Base-by-base conservation (phyloP, 148 eudicot genomes). In the Drosera capensis region DNA sequence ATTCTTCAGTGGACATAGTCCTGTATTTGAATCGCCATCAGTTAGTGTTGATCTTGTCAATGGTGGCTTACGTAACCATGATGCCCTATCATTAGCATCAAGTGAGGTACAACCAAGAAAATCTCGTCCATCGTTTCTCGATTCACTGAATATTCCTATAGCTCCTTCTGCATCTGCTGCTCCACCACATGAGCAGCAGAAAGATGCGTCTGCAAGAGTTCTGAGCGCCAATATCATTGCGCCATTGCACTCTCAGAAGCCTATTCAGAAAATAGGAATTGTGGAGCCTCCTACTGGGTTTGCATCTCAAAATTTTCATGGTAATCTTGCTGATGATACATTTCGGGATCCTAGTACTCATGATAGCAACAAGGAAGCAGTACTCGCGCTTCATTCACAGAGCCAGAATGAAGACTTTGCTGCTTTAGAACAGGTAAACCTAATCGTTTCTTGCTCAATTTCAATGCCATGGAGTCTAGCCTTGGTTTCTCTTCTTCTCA, bases 351-450 rank as follows among this genome's bases (percentile, higher is more conserved):
- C 62, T 23, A 48, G 40, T 16, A 48, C 46, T 14, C 46, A 42
- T 57, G 73, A 59, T 45, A 57, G 54, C 43, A 55, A 24, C 49
- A 18, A 69, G 62, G 77, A 68, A 15, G 64, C 29, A 42, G 72
- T 52, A 24, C 55, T 59, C 36, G 66, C 60, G 55, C 70, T 60
- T 52, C 60, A 52, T 52, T 72, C 71, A 1, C 78, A 48, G 31
- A 71, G 73, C 54, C 94, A 78, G 49, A 74, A 78, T 54, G 97
- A 88, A 56, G 93, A 80, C 52, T 88, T 88, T 73, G 73, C 86
- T 65, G 93, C 95, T 61, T 64, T 88, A 53, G 97, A 88, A 71
- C 97, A 88, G 97, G 97, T 84, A n/a, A n/a, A n/a, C n/a, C n/a
- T n/a, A n/a, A n/a, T 70, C 48, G 34, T 42, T 28, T 25, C 14